Conservation (phyloP, 257 asterid genomes). For the Verbena officinalis region DNA sequence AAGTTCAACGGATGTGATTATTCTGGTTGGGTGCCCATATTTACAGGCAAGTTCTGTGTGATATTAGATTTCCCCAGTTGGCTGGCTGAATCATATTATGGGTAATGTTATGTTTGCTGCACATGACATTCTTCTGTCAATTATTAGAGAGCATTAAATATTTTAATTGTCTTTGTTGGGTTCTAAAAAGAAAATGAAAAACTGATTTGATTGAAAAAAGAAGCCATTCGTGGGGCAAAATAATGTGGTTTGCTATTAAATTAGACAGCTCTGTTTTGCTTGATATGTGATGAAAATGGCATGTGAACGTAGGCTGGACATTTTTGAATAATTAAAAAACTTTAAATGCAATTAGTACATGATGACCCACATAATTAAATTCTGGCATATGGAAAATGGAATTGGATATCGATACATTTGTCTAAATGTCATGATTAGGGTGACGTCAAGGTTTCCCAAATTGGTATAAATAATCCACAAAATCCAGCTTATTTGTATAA, state of each 20-base stretch:
- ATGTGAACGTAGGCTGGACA: slow-evolving; percentile 38
- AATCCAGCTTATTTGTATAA: no score
- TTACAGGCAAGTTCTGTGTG: not conserved
- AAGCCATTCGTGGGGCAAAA: slow-evolving; percentile 22
- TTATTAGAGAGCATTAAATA: slow-evolving; percentile 5
- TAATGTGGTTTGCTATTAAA: slow-evolving; percentile 28
- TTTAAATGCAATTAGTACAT: no score
- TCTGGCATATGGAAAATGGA: no score
- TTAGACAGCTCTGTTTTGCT: slow-evolving; percentile 34
- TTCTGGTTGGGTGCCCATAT: no score
- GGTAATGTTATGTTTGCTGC: slow-evolving; percentile 26
- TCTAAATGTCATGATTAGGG: no score
- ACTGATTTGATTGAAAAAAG: slow-evolving; percentile 14
- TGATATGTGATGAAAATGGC: slow-evolving; percentile 30
- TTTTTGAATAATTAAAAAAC: not conserved
- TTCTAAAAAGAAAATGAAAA: not conserved
- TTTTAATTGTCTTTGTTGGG: not conserved
- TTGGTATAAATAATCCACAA: no score
- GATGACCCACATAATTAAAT: no score
- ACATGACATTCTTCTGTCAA: slow-evolving; percentile 22
- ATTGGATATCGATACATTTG: no score
- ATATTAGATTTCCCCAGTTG: not conserved
- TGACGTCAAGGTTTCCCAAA: no score
- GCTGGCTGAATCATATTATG: not conserved
- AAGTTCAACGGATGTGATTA: no score